Evolutionary conservation across 2,329 filamentous ascomycete genomes (phyloP).

Genomic region (Endothia cerciana): DNA sequence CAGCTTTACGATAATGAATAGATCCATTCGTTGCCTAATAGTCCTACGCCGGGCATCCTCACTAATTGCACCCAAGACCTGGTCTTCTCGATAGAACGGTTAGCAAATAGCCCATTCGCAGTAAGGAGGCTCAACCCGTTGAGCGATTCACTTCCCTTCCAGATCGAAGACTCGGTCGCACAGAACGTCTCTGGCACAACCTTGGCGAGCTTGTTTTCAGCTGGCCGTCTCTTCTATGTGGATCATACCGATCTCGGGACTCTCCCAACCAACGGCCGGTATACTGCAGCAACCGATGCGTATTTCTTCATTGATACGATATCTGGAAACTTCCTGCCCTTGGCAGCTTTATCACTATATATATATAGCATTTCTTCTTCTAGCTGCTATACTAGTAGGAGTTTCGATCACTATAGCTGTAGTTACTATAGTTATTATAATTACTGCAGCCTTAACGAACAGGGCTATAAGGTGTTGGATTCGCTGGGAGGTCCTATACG

Average conservation of each 20-base stretch:
- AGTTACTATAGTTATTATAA: no score
- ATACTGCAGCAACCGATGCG: constrained; percentile 47
- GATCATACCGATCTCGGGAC: constrained; percentile 45
- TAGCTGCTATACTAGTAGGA: no score
- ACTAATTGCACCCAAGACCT: constrained; percentile 52
- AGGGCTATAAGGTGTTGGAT: no score
- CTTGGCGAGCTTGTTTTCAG: constrained; percentile 38
- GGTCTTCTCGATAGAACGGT: constrained; percentile 51
- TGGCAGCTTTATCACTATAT: no score
- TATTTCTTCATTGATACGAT: constrained; percentile 50
- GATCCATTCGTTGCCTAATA: constrained; percentile 41
- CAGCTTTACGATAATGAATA: constrained; percentile 48
- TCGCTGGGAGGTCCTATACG: no score
- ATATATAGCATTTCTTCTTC: no score
- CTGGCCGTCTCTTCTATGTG: constrained; percentile 47
- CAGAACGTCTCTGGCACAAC: constrained; percentile 39
- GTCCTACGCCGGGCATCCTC: constrained; percentile 42
- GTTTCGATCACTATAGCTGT: no score
- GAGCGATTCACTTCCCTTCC: constrained; percentile 42
- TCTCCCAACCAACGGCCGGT: constrained; percentile 37
- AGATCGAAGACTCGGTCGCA: constrained; percentile 38
- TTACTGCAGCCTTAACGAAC: no score
- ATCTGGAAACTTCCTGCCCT: constrained; percentile 49
- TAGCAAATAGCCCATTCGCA: constrained; percentile 47
- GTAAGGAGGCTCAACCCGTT: constrained; percentile 40